These are phyloP conservation scores for Chaetomiaceae sp. DNA, from an alignment of 2,329 filamentous ascomycete genomes.

Conservation along the genomic window DNA sequence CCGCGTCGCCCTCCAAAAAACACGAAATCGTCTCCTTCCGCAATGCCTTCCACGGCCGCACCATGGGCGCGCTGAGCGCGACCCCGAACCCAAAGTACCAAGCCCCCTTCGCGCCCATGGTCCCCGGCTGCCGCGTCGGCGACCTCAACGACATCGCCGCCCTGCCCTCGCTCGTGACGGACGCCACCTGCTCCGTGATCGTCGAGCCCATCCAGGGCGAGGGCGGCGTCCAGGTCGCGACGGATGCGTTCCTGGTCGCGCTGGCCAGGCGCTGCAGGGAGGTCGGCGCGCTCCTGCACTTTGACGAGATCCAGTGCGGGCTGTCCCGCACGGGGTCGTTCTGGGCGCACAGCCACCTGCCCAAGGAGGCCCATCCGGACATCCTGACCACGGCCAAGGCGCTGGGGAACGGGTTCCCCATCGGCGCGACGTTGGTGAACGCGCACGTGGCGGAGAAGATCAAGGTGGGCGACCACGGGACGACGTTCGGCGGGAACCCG, in stretches of 20 bases:
- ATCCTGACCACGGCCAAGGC: constrained; percentile 94
- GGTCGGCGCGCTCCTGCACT: constrained; percentile 84
- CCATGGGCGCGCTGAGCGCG: constrained; percentile 91
- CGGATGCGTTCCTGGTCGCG: constrained; percentile 74
- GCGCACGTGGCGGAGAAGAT: constrained; percentile 62
- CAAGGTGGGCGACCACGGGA: constrained; percentile 74
- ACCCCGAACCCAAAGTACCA: constrained; percentile 99
- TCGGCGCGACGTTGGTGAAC: constrained; percentile 71
- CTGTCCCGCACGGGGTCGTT: constrained; percentile 79
- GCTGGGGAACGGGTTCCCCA: constrained; percentile 92
- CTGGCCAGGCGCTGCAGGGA: constrained; percentile 81
- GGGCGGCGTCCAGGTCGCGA: constrained; percentile 83
- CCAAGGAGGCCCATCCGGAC: constrained; percentile 81
- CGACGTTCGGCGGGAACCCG: constrained; percentile 91
- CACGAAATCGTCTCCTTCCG: constrained; percentile 85
- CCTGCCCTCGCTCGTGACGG: constrained; percentile 70
- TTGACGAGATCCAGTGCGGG: constrained; percentile 97
- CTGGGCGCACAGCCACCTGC: constrained; percentile 80
- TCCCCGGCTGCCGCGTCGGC: constrained; percentile 87
- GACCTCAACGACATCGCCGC: constrained; percentile 75
- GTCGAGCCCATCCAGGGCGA: constrained; percentile 97
- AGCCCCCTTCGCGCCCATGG: constrained; percentile 88
- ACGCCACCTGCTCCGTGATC: constrained; percentile 88
- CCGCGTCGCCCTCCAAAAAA: constrained; percentile 69
- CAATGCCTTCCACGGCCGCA: constrained; percentile 91